Conservation (phyloP, 805 yeast species). For the Metschnikowia koreensis region DNA sequence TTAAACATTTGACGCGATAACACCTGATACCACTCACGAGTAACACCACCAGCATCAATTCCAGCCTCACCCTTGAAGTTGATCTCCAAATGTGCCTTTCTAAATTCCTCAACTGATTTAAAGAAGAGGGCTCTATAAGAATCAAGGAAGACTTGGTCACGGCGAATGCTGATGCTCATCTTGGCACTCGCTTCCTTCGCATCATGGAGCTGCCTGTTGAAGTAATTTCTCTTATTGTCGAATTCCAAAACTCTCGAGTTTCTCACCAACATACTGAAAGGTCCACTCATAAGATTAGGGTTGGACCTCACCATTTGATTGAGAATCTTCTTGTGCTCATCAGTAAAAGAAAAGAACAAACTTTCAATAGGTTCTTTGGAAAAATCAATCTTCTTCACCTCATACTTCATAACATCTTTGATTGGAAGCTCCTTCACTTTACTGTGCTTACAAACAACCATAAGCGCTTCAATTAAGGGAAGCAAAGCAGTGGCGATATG, state of each 20-base stretch:
- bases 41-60: conserved; percentile 97
- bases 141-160: conserved; percentile 90
- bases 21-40: conserved; percentile 97
- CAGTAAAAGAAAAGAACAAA: conserved; percentile 81
- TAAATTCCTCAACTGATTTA: conserved; percentile 71
- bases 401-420: conserved; percentile 57
- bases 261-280: conserved; percentile 82
- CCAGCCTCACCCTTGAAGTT: conserved; percentile 93
- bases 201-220: conserved; percentile 68
- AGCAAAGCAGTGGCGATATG: conserved; percentile 72
- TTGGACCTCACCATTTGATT: conserved; percentile 90
- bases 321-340: conserved; percentile 79
- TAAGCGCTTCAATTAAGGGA: conserved; percentile 85
- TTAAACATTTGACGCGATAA: conserved; percentile 92
- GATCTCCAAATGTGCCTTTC: conserved; percentile 69
- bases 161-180: conserved; percentile 66
- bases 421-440: conserved; percentile 56
- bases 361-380: conserved; percentile 73
- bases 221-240: conserved; percentile 87
- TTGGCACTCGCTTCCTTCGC: conserved; percentile 44
- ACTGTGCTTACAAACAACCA: conserved; percentile 94
- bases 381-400: conserved; percentile 63
- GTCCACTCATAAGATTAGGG: conserved; percentile 93
- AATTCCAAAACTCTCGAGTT: conserved; percentile 90
- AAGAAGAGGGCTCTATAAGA: conserved; percentile 81